These are phyloP conservation scores for Diaporthe australafricana DNA, from an alignment of 2,329 filamentous ascomycete genomes.

Conservation along the genomic window DNA sequence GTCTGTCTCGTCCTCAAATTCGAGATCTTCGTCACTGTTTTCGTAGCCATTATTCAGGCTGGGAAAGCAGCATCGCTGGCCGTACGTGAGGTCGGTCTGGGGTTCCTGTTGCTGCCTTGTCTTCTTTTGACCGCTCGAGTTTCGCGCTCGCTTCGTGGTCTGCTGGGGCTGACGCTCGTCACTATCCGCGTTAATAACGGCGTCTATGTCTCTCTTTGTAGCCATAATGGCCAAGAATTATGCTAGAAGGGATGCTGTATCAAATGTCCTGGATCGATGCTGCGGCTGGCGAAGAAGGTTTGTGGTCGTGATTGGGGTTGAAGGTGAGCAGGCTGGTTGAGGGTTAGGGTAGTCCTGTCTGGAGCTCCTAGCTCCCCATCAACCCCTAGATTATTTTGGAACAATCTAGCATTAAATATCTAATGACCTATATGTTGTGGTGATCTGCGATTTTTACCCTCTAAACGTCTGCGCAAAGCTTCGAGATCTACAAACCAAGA, in stretches of 20 bases:
- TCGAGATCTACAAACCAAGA: too few species aligned
- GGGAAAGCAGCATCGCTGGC: conserved; percentile 79
- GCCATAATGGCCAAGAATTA: conserved; percentile 38
- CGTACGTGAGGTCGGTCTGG: conserved; percentile 72
- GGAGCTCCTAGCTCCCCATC: too few species aligned
- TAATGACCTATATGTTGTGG: too few species aligned
- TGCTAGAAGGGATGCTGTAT: background rate
- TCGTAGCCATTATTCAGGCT: conserved; percentile 63
- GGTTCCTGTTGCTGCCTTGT: conserved; percentile 55
- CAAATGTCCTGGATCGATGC: background rate
- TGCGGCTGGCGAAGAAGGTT: background rate
- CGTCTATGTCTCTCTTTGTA: conserved; percentile 41
- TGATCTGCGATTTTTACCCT: too few species aligned
- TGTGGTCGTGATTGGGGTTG: background rate
- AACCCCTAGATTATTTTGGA: too few species aligned
- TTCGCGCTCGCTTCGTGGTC: conserved; percentile 42
- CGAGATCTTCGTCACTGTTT: conserved; percentile 66
- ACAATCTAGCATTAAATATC: too few species aligned
- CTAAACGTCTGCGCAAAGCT: too few species aligned
- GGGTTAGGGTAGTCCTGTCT: background rate
- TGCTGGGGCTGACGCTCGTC: conserved; percentile 35
- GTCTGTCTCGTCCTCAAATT: conserved; percentile 76
- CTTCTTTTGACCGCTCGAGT: conserved; percentile 42
- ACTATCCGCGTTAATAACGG: conserved; percentile 33
- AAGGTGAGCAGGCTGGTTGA: too few species aligned